Evolutionary conservation across 129 eudicot genomes (phyloP), one percentile per base, ranked within the genome.

Genomic region (Daucus carota): DNA sequence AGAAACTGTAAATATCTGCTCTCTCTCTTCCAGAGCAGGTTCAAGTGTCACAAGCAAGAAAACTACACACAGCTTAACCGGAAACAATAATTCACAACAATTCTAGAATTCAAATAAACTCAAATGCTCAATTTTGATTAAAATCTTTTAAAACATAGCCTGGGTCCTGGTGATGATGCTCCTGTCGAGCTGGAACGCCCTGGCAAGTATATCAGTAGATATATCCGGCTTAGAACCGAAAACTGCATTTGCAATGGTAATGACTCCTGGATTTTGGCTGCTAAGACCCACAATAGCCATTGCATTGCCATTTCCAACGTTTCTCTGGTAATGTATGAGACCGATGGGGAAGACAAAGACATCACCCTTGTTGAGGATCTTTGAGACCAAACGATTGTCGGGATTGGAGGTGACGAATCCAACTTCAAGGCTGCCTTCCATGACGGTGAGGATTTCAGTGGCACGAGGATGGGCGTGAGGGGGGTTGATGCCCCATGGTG

Each of bases 221-320:
- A 79, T 73, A 16, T 26, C 59, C 1, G 82, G 82, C 44, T n/a
- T 60, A 0, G 72, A 79, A 18, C 77, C 82, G 3, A 79, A 79
- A 6, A 73, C 71, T 24, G 82, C 77, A 26, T 62, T 79, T 22
- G 82, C 74, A 29, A 73, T 73, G 20, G 78, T 60, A 14, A 44
- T 59, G 24, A 73, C 78, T 13, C 74, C 82, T 28, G 82, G 82
- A 71, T 79, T 79, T 44, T 79, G 82, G 78, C 82, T 79, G 17
- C 78, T 68, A 57, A 79, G 41, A 44, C 50, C 82, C 7, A 54
- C 72, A 62, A 54, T 79, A 5, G 47, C 77, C 11, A 79, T 71
- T 8, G 65, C 82, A 42, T 73, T 18, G 3, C 54, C 31, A 28
- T 32, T 11, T 5, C 82, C 82, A 6, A 73, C 29, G 26, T 79